Conservation (phyloP, 2,329 filamentous ascomycete species). For the Aspergillus japonicus region DNA sequence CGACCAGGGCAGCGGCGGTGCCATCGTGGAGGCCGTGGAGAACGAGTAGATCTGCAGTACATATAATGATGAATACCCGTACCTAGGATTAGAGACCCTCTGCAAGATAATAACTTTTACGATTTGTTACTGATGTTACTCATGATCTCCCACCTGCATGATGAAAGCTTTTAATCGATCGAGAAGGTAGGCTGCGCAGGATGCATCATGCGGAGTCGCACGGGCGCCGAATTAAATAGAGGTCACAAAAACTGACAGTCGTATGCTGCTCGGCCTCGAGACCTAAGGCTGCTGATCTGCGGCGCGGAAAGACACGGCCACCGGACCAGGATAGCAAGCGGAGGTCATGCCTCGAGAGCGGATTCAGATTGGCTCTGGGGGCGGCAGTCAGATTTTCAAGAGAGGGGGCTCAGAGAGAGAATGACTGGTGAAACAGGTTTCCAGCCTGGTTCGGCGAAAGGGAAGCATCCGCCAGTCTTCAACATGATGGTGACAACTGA, state of each 20-base stretch:
- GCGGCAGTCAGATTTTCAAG: background rate
- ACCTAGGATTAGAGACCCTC: conserved; percentile 2
- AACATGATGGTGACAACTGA: background rate
- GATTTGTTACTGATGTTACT: conserved; percentile 7
- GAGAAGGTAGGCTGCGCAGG: conserved; percentile 82
- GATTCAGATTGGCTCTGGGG: background rate
- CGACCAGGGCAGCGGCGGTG: conserved; percentile 50
- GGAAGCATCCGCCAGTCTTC: background rate
- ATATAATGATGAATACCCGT: conserved; percentile 10
- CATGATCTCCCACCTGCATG: conserved; percentile 55
- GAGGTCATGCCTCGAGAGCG: conserved; percentile 25
- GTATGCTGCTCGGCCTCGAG: conserved; percentile 66
- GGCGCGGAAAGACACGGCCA: conserved; percentile 50
- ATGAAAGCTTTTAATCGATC: conserved; percentile 87
- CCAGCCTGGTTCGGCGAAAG: background rate
- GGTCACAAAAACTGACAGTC: conserved; percentile 72
- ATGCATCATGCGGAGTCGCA: conserved; percentile 75
- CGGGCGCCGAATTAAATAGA: conserved; percentile 77
- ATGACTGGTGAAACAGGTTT: background rate
- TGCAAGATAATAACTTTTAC: conserved; percentile 2
- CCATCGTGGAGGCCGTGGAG: conserved; percentile 48
- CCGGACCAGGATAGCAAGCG: conserved; percentile 29
- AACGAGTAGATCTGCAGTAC: conserved; percentile 36
- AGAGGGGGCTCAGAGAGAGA: background rate
- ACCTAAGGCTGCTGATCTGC: conserved; percentile 61